Evolutionary conservation across 345 rosid genomes (phyloP).

Genomic region (Camelina hispida): DNA sequence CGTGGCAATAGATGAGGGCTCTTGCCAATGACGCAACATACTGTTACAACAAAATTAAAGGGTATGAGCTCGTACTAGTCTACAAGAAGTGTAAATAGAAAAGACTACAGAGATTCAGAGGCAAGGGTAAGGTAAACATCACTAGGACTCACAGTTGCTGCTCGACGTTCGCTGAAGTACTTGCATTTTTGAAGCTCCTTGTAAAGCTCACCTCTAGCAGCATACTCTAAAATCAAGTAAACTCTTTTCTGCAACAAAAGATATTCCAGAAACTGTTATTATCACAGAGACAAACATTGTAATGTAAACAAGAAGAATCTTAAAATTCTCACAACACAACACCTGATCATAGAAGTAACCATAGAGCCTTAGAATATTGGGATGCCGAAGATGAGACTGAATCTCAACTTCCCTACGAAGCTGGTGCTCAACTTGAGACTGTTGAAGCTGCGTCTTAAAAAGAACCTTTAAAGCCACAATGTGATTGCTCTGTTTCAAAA

Average conservation of each 20-base stretch:
- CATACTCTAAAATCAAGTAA: constrained; percentile 83
- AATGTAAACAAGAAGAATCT: not conserved
- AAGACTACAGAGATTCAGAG: not conserved
- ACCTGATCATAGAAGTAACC: constrained; percentile 99
- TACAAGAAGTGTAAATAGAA: not conserved
- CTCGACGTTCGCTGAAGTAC: constrained; percentile 88
- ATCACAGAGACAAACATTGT: not conserved
- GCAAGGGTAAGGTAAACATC: not conserved
- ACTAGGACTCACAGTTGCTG: constrained; percentile 76
- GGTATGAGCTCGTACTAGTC: not conserved
- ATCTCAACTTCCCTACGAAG: constrained; percentile 93
- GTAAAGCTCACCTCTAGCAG: constrained; percentile 88
- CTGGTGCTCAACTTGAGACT: constrained; percentile 95
- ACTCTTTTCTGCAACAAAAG: constrained; percentile 74
- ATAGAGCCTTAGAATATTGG: constrained; percentile 83
- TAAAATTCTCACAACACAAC: constrained; percentile 20
- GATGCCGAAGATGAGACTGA: constrained; percentile 91
- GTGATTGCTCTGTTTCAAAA: constrained; percentile 77
- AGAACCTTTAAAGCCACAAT: constrained; percentile 91
- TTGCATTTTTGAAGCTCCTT: constrained; percentile 90
- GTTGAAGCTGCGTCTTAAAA: constrained; percentile 88
- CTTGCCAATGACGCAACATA: constrained; percentile 97
- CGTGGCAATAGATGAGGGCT: constrained; percentile 97
- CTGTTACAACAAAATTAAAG: constrained; percentile 34
- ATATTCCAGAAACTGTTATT: not conserved